Evolutionary conservation across 2,329 filamentous ascomycete species (phyloP).

Genomic region (Neonectria neomacrospora): DNA sequence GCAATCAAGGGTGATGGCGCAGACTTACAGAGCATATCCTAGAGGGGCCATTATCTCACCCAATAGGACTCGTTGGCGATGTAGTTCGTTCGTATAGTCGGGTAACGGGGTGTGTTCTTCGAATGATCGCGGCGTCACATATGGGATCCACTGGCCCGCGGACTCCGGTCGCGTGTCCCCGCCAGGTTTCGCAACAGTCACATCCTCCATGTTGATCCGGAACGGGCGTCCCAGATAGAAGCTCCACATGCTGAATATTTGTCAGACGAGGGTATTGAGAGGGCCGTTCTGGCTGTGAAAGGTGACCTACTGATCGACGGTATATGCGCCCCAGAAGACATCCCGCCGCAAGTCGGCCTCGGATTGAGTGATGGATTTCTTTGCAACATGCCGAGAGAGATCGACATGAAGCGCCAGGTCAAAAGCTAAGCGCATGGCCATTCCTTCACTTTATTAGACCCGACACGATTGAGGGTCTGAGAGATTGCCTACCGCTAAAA

Average conservation of each 20-base stretch:
- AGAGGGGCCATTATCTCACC: slow-evolving; percentile 41
- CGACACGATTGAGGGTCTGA: too few species aligned
- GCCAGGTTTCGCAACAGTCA: slow-evolving; percentile 39
- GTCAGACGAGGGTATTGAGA: slow-evolving; percentile 12
- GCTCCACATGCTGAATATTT: slow-evolving; percentile 36
- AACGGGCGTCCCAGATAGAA: slow-evolving; percentile 44
- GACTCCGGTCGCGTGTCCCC: slow-evolving; percentile 16
- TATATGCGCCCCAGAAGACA: slow-evolving; percentile 48
- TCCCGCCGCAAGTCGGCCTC: slow-evolving; percentile 44
- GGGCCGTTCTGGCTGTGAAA: neutral
- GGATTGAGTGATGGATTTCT: slow-evolving; percentile 34
- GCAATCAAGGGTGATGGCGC: neutral
- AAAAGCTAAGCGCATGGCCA: slow-evolving; percentile 43
- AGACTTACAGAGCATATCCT: slow-evolving; percentile 39
- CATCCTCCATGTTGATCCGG: slow-evolving; percentile 42
- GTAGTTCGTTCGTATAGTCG: slow-evolving; percentile 31
- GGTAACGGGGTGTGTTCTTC: slow-evolving; percentile 20
- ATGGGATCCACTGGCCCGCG: slow-evolving; percentile 28
- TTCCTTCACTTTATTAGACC: slow-evolving; percentile 43
- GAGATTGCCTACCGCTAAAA: slow-evolving; percentile 38
- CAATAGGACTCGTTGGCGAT: slow-evolving; percentile 29
- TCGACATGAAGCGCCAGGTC: slow-evolving; percentile 44
- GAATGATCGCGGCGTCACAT: slow-evolving; percentile 27
- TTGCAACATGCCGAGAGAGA: slow-evolving; percentile 39
- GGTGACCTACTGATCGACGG: slow-evolving; percentile 43